A percentile compares a stretch with the other conserved stretches of the same genome.
phyloP scores from a whole-genome alignment of 2,329 filamentous ascomycete genomes.

The Pestalotiopsis sp. region DNA sequence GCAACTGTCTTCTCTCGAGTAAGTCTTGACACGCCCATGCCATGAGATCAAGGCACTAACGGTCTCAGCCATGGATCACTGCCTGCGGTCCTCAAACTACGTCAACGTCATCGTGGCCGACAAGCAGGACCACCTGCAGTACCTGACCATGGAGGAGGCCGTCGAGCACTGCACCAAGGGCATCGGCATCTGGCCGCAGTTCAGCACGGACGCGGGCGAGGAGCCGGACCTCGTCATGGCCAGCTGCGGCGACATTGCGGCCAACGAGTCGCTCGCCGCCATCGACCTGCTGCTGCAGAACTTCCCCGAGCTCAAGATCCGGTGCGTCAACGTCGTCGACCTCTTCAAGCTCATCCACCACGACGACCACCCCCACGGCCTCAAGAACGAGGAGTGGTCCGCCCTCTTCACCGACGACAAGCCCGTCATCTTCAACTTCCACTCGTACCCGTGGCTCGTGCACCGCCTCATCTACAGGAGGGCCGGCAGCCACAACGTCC shows the following conservation, averaged over 20 bases:
- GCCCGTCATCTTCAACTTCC: slow-evolving; percentile 83
- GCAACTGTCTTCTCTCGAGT: slow-evolving; percentile 72
- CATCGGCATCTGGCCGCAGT: slow-evolving; percentile 77
- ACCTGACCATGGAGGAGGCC: slow-evolving; percentile 73
- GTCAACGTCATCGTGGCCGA: slow-evolving; percentile 82
- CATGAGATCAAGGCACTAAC: neutral
- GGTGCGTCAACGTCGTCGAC: slow-evolving; percentile 80
- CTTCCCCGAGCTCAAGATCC: slow-evolving; percentile 73
- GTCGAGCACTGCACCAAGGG: slow-evolving; percentile 79
- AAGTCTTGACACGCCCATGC: neutral
- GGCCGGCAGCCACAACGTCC: slow-evolving; percentile 67
- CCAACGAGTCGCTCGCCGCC: slow-evolving; percentile 74
- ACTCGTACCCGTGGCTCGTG: slow-evolving; percentile 80
- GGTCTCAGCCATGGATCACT: slow-evolving; percentile 68
- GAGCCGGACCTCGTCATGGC: slow-evolving; percentile 80
- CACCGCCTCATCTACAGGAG: slow-evolving; percentile 78
- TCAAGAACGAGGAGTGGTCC: slow-evolving; percentile 67
- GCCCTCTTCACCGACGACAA: slow-evolving; percentile 73
- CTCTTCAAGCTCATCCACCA: slow-evolving; percentile 78
- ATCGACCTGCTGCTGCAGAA: slow-evolving; percentile 73
- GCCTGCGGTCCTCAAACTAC: slow-evolving; percentile 73
- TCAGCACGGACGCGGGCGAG: slow-evolving; percentile 68
- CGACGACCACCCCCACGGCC: slow-evolving; percentile 73
- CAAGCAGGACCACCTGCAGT: slow-evolving; percentile 80
- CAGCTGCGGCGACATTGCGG: slow-evolving; percentile 74